Conservation (phyloP, 2,329 filamentous ascomycete species). For the Trichoderma aggressivum region DNA sequence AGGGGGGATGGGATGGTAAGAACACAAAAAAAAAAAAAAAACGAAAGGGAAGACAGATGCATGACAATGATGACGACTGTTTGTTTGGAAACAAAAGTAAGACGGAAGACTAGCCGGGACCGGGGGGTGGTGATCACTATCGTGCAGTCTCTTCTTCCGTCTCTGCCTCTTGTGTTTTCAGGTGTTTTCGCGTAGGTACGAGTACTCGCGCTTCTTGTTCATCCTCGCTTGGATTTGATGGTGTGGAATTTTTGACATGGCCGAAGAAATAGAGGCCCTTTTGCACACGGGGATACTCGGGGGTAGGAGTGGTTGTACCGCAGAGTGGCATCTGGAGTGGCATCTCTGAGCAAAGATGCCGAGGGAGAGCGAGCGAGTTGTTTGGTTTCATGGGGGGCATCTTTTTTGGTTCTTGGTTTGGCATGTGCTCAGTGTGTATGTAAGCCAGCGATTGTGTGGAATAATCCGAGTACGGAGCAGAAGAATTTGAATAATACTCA, state of each 20-base stretch:
- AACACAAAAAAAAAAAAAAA: not conserved
- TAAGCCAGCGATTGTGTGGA: not conserved
- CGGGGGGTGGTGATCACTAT: not conserved
- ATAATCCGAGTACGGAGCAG: not conserved
- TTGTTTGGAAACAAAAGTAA: not conserved
- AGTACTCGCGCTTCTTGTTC: not conserved
- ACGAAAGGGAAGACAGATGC: not conserved
- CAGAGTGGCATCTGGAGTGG: not conserved
- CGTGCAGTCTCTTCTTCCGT: not conserved
- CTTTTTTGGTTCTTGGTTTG: not conserved
- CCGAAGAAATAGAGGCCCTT: not conserved
- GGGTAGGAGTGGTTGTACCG: conserved; percentile 2
- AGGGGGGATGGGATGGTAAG: not conserved
- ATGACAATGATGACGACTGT: not conserved
- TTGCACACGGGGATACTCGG: not conserved
- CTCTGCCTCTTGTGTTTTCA: not conserved
- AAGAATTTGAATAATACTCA: no score
- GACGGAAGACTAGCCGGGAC: not conserved
- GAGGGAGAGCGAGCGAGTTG: not conserved
- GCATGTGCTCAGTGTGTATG: not conserved
- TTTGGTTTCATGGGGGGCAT: not conserved
- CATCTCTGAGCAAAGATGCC: not conserved
- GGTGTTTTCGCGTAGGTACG: not conserved
- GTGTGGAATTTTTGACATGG: not conserved
- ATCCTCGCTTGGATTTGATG: not conserved